Evolutionary conservation across 306 rosid genomes (phyloP), one percentile per base, ranked within the genome.

Genomic region (Pyrus pyrifolia): DNA sequence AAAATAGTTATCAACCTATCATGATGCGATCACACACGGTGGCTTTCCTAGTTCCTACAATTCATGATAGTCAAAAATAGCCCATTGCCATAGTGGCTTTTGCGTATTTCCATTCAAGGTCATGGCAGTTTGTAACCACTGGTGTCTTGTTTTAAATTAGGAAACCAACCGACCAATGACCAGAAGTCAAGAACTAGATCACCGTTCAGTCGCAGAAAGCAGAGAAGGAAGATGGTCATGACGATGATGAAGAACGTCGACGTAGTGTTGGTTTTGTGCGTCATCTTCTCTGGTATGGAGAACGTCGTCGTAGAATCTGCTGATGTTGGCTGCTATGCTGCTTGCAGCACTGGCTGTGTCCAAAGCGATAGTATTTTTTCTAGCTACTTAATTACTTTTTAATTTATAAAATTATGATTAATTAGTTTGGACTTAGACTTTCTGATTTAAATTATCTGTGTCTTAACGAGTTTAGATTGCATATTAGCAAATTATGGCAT

Each of bases 311-410:
- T 22, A 25, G 35, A 87, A 0, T 17, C 33, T 61, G 91, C 72
- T 67, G n/a, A 14, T 30, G 38, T 49, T 0, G 87, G 79, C 76
- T 91, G 93, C 86, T 4, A 33, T 0, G 96, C 88, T 40, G 79
- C 22, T 70, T 91, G 96, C 78, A 9, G 69, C 51, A 91, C 93
- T 25, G 89, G 11, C 65, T 91, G 96, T n/a, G 91, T 85, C 74
- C 71, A 79, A 0, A 66, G 65, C 6, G 74, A 88, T 67, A 0
- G 96, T 88, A 14, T 30, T 82, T 25, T 7, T 1, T n/a, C 4
- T 6, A 12, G 11, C 66, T 60, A 60, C 14, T 25, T 60, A 25
- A 2, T 11, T 30, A 7, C 12, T 8, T 64, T 27, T 19, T 23
- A 27, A 13, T 25, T 1, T 61, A 6, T 14, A 10, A 58, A 22